These are phyloP conservation scores for Exophiala bonariae DNA, from an alignment of 2,329 filamentous ascomycete genomes.

Conservation along the genomic window DNA sequence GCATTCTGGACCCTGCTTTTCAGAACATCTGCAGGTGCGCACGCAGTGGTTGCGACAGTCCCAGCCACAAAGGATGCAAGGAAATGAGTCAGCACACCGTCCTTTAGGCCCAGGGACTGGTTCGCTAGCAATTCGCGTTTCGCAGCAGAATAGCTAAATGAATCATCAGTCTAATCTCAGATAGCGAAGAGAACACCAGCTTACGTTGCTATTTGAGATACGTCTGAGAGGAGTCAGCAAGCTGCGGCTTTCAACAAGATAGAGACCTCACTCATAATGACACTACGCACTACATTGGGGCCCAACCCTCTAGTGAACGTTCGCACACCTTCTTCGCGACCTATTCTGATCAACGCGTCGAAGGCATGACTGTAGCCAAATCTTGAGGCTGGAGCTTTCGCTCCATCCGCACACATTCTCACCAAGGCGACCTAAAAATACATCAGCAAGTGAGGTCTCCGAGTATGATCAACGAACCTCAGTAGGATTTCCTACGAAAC, in stretches of 20 bases:
- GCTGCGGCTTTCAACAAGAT: background rate
- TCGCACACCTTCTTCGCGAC: constrained; percentile 16
- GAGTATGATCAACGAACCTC: constrained; percentile 7
- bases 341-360: constrained; percentile 17
- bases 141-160: constrained; percentile 19
- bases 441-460: constrained; percentile 1
- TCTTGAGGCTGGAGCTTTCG: constrained; percentile 14
- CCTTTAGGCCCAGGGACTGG: constrained; percentile 12
- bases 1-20: constrained; percentile 23
- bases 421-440: constrained; percentile 16
- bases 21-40: constrained; percentile 20
- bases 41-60: constrained; percentile 22
- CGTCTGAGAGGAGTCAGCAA: constrained; percentile 11
- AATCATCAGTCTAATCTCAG: background rate
- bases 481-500: constrained; percentile 20
- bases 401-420: constrained; percentile 22
- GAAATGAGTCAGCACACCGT: constrained; percentile 20
- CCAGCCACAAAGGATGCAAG: constrained; percentile 19
- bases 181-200: background rate
- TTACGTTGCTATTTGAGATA: constrained; percentile 22
- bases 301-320: constrained; percentile 19
- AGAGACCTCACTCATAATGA: constrained; percentile 18
- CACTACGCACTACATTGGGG: constrained; percentile 20
- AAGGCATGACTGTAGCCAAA: constrained; percentile 19
- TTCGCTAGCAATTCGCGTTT: constrained; percentile 19